Conservation (phyloP, 257 asterid genomes). For the Craterostigma plantagineum region DNA sequence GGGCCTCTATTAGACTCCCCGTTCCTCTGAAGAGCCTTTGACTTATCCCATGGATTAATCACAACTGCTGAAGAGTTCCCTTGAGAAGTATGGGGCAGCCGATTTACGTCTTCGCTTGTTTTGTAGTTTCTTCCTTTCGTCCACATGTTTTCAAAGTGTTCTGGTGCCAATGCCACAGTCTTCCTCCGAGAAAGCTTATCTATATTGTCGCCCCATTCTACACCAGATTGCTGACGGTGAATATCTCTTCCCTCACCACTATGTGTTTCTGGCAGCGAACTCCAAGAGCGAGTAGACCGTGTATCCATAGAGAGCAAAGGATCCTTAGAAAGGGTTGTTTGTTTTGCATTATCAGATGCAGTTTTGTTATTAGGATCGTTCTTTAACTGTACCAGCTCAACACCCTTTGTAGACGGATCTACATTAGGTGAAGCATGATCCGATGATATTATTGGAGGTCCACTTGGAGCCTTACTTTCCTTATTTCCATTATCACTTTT, state of each 20-base stretch:
- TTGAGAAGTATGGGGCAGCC: too few species aligned
- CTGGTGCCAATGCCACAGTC: constrained; percentile 73
- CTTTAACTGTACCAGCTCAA: constrained; percentile 80
- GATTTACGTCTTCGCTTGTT: constrained; percentile 40
- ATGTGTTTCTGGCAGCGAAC: constrained; percentile 35
- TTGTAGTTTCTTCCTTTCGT: constrained; percentile 74
- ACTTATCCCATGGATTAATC: constrained; percentile 27
- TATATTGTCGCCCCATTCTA: constrained; percentile 73
- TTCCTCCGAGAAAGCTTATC: constrained; percentile 65
- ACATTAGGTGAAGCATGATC: constrained; percentile 35
- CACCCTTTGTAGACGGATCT: constrained; percentile 73
- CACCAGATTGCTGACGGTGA: constrained; percentile 44
- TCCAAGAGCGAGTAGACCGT: constrained; percentile 66
- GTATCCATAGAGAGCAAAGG: constrained; percentile 78
- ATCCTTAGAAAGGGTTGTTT: constrained; percentile 41
- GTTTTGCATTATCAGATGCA: constrained; percentile 17
- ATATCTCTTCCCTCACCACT: constrained; percentile 34
- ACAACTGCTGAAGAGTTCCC: constrained; percentile 22
- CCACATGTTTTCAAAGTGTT: constrained; percentile 96
- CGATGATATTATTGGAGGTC: constrained; percentile 21
- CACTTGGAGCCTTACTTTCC: constrained; percentile 21
- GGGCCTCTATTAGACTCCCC: constrained; percentile 15
- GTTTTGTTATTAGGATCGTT: constrained; percentile 30
- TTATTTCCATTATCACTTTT: constrained; percentile 44
- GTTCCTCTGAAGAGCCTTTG: constrained; percentile 28